Percentiles rank a stretch among this genome's conserved stretches.
Evolutionary conservation across 371 early-diverging fungal species (phyloP).

Genomic region (Actinomucor elegans): DNA sequence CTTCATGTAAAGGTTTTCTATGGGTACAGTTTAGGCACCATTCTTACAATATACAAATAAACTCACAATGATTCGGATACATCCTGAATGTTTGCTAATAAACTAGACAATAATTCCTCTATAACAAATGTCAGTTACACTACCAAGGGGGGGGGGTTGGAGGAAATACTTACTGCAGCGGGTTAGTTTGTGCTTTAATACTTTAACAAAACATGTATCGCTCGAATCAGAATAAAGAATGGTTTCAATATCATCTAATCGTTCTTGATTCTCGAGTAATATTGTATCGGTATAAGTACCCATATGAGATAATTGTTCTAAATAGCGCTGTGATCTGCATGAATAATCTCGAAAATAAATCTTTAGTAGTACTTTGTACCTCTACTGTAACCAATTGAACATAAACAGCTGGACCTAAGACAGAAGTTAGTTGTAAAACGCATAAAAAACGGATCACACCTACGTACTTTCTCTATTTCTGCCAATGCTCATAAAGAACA

Average conservation of each 20-base stretch:
- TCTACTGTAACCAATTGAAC: slow-evolving; percentile 77
- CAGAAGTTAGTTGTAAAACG: not conserved
- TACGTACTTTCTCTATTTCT: slow-evolving; percentile 68
- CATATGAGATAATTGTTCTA: slow-evolving; percentile 67
- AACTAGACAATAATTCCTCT: slow-evolving; percentile 7
- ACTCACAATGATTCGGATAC: slow-evolving; percentile 46
- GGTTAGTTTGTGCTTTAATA: slow-evolving; percentile 57
- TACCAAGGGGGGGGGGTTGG: not conserved
- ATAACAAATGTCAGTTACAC: not conserved
- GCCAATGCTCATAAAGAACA: slow-evolving; percentile 79
- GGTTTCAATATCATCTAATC: slow-evolving; percentile 59
- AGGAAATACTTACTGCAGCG: slow-evolving; percentile 50
- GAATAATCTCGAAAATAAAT: not conserved
- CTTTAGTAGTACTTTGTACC: slow-evolving; percentile 39
- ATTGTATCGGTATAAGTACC: slow-evolving; percentile 69
- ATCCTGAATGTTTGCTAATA: slow-evolving; percentile 38
- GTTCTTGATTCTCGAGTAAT: slow-evolving; percentile 58
- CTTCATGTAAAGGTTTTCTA: slow-evolving; percentile 65
- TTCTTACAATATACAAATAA: not conserved
- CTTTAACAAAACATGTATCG: slow-evolving; percentile 49
- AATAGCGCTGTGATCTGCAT: slow-evolving; percentile 57
- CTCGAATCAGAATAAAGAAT: slow-evolving; percentile 54
- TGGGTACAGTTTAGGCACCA: too few relatives aligned
- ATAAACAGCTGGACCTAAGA: slow-evolving; percentile 69
- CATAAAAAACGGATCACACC: too few relatives aligned